These are phyloP conservation scores for Tanacetum coccineum DNA, from an alignment of 129 eudicot species.

Conservation along the genomic window DNA sequence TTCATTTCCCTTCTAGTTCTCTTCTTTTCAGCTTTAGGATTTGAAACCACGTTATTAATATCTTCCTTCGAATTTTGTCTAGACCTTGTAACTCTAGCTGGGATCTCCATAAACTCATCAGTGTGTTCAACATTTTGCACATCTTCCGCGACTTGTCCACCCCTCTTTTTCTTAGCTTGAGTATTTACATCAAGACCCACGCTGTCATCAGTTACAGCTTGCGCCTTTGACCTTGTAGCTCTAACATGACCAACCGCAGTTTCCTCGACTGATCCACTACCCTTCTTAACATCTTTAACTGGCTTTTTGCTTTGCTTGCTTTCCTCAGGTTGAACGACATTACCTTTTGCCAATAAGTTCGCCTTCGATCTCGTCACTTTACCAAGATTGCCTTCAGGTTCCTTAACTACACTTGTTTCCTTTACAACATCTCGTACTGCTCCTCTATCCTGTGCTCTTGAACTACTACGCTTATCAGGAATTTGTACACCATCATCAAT, in stretches of 20 bases:
- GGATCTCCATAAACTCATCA: constrained; percentile 24
- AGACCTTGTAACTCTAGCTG: constrained; percentile 47
- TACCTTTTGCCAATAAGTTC: constrained; percentile 10
- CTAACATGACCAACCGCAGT: constrained; percentile 29
- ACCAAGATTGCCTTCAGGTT: constrained; percentile 16
- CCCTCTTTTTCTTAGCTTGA: constrained; percentile 29
- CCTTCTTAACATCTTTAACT: constrained; percentile 14
- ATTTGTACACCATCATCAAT: constrained; percentile 12
- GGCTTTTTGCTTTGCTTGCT: constrained; percentile 14
- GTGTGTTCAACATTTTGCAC: constrained; percentile 17
- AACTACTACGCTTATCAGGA: constrained; percentile 32
- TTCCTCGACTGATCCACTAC: constrained; percentile 13
- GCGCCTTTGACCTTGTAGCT: constrained; percentile 41
- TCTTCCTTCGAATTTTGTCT: constrained; percentile 24
- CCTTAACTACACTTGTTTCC: constrained; percentile 19
- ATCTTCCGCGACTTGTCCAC: constrained; percentile 18
- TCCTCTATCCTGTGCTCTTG: constrained; percentile 27
- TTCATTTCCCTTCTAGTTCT: constrained; percentile 32
- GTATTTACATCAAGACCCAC: constrained; percentile 7
- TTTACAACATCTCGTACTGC: constrained; percentile 17
- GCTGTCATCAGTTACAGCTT: constrained; percentile 18
- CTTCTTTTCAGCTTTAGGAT: constrained; percentile 29
- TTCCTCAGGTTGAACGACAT: constrained; percentile 15
- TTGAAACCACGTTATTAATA: background rate
- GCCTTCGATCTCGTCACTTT: constrained; percentile 26